Conservation (phyloP, 805 yeast species). For the Cyberlindnera suaveolens region DNA sequence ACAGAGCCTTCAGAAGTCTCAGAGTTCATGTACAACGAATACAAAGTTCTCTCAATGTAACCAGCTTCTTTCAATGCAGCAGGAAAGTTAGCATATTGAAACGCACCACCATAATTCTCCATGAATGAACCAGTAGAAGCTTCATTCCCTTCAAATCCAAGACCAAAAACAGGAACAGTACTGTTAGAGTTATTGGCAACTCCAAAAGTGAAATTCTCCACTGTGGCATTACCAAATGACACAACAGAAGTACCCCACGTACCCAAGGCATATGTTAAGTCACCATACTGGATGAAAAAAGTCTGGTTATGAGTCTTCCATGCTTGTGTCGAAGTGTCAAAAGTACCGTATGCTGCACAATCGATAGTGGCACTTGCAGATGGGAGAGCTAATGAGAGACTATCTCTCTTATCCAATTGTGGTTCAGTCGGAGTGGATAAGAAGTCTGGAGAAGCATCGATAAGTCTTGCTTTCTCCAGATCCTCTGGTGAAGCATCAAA, state of each 20-base stretch:
- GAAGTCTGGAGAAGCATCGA: constrained; percentile 7
- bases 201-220: constrained; percentile 56
- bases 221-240: constrained; percentile 35
- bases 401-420: neutral
- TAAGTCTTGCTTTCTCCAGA: neutral
- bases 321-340: constrained; percentile 19
- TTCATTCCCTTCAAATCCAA: constrained; percentile 62
- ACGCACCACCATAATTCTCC: constrained; percentile 24
- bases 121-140: constrained; percentile 20
- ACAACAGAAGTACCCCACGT: constrained; percentile 60
- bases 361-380: constrained; percentile 4
- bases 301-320: constrained; percentile 22
- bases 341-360: constrained; percentile 13
- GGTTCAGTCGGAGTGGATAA: neutral
- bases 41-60: constrained; percentile 42
- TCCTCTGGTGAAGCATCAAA: constrained; percentile 8
- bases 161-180: constrained; percentile 57
- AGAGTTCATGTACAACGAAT: constrained; percentile 45
- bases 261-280: constrained; percentile 44
- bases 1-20: constrained; percentile 39
- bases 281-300: constrained; percentile 41
- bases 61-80: constrained; percentile 46
- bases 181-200: constrained; percentile 55
- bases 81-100: constrained; percentile 56
- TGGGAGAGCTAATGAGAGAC: neutral